A percentile compares a stretch with the other conserved stretches of the same genome.
These are phyloP conservation scores for Jatropha multifida DNA, from an alignment of 441 rosid genomes.

Conservation along the genomic window DNA sequence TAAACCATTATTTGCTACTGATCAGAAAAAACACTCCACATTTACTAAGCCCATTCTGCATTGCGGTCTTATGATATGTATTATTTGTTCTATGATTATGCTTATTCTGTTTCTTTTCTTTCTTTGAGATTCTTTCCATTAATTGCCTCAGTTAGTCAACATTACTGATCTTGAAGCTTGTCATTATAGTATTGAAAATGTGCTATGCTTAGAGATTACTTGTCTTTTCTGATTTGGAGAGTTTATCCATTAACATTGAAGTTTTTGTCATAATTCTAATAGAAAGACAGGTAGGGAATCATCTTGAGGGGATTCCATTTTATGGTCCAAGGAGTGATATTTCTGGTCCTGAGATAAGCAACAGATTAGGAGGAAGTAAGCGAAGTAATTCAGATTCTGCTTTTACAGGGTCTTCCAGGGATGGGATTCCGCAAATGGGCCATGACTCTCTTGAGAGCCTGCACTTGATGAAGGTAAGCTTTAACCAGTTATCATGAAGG, in stretches of 20 bases:
- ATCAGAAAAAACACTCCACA: not conserved
- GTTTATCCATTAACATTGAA: slow-evolving; percentile 12
- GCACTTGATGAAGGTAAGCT: slow-evolving; percentile 76
- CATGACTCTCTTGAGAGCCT: slow-evolving; percentile 66
- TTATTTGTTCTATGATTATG: not conserved
- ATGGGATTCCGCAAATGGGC: slow-evolving; percentile 36
- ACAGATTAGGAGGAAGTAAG: slow-evolving; percentile 63
- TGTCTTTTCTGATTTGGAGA: not conserved
- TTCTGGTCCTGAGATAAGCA: slow-evolving; percentile 63
- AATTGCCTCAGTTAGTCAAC: not conserved
- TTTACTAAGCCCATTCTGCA: slow-evolving; percentile 15
- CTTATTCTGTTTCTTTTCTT: not conserved
- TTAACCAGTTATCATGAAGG: slow-evolving; percentile 19
- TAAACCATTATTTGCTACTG: not conserved
- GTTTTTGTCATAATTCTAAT: slow-evolving; percentile 34
- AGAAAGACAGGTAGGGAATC: slow-evolving; percentile 65
- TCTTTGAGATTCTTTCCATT: not conserved
- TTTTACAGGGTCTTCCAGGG: slow-evolving; percentile 41
- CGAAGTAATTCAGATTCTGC: slow-evolving; percentile 75
- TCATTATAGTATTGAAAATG: slow-evolving; percentile 4
- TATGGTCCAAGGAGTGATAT: slow-evolving; percentile 67
- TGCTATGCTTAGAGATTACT: not conserved
- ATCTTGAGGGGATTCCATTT: slow-evolving; percentile 81
- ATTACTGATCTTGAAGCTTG: slow-evolving; percentile 13
- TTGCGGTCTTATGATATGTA: not conserved